Base-by-base conservation (phyloP, 805 yeast genomes). In the Ogataea corticis region DNA sequence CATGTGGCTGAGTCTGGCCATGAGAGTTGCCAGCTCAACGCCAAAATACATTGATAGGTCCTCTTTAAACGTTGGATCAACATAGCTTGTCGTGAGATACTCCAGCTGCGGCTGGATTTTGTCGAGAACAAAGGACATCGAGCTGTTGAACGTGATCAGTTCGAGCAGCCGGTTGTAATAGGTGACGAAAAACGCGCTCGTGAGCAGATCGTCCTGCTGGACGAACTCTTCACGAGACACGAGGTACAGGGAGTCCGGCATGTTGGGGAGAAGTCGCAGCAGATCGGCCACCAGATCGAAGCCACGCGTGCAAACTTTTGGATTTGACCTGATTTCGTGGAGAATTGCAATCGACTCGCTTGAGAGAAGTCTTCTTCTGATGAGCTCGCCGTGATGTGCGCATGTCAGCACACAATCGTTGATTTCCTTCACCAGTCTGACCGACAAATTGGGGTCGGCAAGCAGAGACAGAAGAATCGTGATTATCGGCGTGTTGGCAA, bases 401-500 rank as follows among this genome's bases (percentile, higher is more conserved):
- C 62, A 43, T 2, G 39, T 33, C 1, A 55, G 49, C 5, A 68
- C 35, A 3, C 57, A 51, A 11, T 47, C 49, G 17, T 59, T 63
- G 5, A 57, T 49, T 17, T 47, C 53, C 23, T 44, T 46, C 6
- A 57, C 61, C 1, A 66, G 53, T 10, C 46, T 51, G 18, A 56
- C 48, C 2, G 57, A 44, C 2, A 59, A 51, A 2, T 48, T 49
- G 3, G 52, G 47, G 28, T 56, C 55, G 6, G 44, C 48, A 36
- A 65, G 38, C 13, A 61, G 37, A 3, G 45, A 35, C 21, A 68
- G 50, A 28, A 70, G 19, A 15, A 50, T 50, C 12, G 50, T 43
- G 13, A 64, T 38, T 4, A 68, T 43, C 3, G 62, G 56, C 0
- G 70, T 60, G 38, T 62, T 65, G 9, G 69, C 67, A 13, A 67